Evolutionary conservation across 768 basidiomycete species (phyloP).

Genomic region (Mycena epipterygia): DNA sequence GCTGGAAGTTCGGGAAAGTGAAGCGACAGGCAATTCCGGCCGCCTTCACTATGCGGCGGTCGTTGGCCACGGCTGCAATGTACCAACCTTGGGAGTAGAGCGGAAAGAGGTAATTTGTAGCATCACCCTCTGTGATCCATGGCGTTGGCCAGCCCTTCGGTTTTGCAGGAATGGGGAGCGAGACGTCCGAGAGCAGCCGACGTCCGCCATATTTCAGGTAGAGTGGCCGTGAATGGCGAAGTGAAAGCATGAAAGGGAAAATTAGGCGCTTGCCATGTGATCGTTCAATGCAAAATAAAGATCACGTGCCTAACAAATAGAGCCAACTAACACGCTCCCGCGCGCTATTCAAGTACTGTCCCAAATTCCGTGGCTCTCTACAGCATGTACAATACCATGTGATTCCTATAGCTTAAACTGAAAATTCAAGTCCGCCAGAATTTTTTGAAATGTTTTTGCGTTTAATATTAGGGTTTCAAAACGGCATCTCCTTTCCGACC

Average conservation of each 20-base stretch:
- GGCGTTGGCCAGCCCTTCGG: constrained; percentile 32
- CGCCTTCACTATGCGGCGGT: not conserved
- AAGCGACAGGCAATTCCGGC: constrained; percentile 26
- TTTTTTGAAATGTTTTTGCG: no score
- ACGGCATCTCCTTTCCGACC: no score
- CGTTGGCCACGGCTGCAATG: not conserved
- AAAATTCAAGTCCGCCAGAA: no score
- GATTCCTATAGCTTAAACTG: no score
- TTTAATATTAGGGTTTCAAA: no score
- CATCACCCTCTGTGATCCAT: constrained; percentile 31
- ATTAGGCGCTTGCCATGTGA: no score
- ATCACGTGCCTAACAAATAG: no score
- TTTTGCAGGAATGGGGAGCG: constrained; percentile 10
- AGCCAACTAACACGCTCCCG: no score
- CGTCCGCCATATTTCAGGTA: not conserved
- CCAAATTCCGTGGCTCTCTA: no score
- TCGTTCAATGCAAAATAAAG: no score
- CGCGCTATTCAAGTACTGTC: no score
- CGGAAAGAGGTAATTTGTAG: constrained; percentile 25
- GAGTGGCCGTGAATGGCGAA: constrained; percentile 1
- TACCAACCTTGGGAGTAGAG: constrained; percentile 32
- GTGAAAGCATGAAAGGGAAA: constrained; percentile 12
- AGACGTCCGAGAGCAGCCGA: constrained; percentile 12
- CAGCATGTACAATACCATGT: no score
- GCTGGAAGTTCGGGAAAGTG: not conserved